Conservation (phyloP, 2,329 filamentous ascomycete species). For the Xylaria sp. region DNA sequence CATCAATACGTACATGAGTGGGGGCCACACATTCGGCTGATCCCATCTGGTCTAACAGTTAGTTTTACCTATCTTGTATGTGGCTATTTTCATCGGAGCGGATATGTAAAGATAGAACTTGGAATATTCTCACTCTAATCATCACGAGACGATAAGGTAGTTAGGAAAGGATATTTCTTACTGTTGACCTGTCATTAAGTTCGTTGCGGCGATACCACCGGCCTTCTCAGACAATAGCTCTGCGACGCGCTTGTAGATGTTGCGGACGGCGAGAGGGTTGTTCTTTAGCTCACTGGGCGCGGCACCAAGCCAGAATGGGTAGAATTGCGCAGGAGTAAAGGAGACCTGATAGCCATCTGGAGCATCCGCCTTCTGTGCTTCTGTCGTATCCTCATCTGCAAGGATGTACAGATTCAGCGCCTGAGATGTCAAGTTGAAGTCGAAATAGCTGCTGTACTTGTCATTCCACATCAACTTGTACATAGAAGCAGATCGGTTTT, state of each 20-base stretch:
- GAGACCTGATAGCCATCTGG: slow-evolving; percentile 67
- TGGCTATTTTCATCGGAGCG: not conserved
- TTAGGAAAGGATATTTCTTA: slow-evolving; percentile 13
- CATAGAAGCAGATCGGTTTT: slow-evolving; percentile 69
- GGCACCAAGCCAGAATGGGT: slow-evolving; percentile 76
- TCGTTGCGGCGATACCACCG: slow-evolving; percentile 72
- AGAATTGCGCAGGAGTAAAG: slow-evolving; percentile 70
- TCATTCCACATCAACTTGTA: slow-evolving; percentile 72
- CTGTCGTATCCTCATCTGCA: slow-evolving; percentile 58
- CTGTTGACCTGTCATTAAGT: slow-evolving; percentile 66
- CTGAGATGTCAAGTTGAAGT: slow-evolving; percentile 72
- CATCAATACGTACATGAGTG: slow-evolving; percentile 73
- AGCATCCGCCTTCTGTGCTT: slow-evolving; percentile 57
- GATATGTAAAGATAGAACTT: not conserved
- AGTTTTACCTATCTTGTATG: slow-evolving; percentile 1
- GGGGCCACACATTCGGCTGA: slow-evolving; percentile 76
- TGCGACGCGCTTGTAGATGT: slow-evolving; percentile 64
- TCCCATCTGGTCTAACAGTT: slow-evolving; percentile 62
- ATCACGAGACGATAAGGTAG: not conserved
- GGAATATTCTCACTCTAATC: not conserved
- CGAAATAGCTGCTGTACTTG: slow-evolving; percentile 72
- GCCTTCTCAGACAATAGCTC: slow-evolving; percentile 62
- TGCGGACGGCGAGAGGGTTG: slow-evolving; percentile 68
- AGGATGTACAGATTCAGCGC: slow-evolving; percentile 67
- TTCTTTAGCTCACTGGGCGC: slow-evolving; percentile 67